Conservation (phyloP, 2,329 filamentous ascomycete species). For the Plectosphaerella cucumerina region DNA sequence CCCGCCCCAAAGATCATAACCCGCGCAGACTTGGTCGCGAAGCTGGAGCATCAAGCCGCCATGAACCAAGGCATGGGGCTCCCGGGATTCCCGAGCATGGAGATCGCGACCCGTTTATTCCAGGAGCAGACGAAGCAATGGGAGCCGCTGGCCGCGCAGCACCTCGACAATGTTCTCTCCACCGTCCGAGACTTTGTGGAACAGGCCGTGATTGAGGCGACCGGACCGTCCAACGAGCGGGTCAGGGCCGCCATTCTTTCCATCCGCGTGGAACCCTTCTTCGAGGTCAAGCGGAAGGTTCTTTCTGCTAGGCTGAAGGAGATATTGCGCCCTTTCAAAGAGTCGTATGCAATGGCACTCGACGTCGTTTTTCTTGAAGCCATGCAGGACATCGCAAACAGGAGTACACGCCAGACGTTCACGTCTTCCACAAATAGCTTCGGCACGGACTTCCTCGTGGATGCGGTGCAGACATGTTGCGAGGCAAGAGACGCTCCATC, state of each 20-base stretch:
- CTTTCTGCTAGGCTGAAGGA: slow-evolving; percentile 33
- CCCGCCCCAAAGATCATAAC: slow-evolving; percentile 17
- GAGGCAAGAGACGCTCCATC: slow-evolving; percentile 22
- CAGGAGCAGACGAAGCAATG: slow-evolving; percentile 32
- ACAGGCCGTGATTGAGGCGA: slow-evolving; percentile 19
- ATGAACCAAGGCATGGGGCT: slow-evolving; percentile 35
- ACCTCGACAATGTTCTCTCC: slow-evolving; percentile 25
- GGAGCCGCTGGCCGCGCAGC: slow-evolving; percentile 28
- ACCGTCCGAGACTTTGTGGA: slow-evolving; percentile 31
- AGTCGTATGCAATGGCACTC: slow-evolving; percentile 26
- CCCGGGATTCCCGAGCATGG: slow-evolving; percentile 29
- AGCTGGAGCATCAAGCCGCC: slow-evolving; percentile 27
- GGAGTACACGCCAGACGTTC: slow-evolving; percentile 2
- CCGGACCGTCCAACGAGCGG: slow-evolving; percentile 7
- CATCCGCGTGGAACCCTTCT: slow-evolving; percentile 25
- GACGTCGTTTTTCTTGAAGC: slow-evolving; percentile 25
- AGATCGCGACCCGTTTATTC: slow-evolving; percentile 34
- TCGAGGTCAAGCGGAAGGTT: slow-evolving; percentile 19
- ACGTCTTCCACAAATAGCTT: too few relatives aligned
- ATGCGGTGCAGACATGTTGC: slow-evolving; percentile 41
- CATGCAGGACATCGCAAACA: slow-evolving; percentile 2
- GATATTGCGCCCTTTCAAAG: slow-evolving; percentile 29
- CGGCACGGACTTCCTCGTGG: slow-evolving; percentile 32
- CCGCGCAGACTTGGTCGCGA: slow-evolving; percentile 9
- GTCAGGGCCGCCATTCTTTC: slow-evolving; percentile 17